Evolutionary conservation across 2,329 filamentous ascomycete species (phyloP).

Genomic region (Xylaria arbuscula): DNA sequence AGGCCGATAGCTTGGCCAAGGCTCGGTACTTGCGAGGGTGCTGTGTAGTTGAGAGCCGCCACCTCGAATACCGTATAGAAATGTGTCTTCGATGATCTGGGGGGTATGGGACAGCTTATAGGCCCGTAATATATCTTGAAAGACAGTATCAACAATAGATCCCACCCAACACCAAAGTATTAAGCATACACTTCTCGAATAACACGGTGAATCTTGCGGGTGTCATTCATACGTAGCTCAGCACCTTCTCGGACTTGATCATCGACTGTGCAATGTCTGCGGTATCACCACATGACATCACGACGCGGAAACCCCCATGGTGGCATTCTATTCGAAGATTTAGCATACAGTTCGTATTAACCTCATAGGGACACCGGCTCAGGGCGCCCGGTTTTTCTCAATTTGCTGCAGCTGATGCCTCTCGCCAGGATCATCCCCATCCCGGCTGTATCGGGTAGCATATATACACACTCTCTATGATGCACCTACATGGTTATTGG

Average conservation of each 20-base stretch:
- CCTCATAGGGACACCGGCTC: constrained; percentile 25
- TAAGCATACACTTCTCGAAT: neutral
- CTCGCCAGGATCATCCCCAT: constrained; percentile 32
- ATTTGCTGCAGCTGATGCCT: constrained; percentile 23
- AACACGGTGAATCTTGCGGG: neutral
- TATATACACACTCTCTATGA: constrained; percentile 41
- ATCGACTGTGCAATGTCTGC: constrained; percentile 11
- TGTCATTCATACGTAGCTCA: neutral
- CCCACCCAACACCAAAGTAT: neutral
- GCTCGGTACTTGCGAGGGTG: constrained; percentile 31
- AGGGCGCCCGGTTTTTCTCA: constrained; percentile 31
- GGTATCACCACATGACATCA: constrained; percentile 32
- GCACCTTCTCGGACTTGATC: neutral
- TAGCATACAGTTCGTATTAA: constrained; percentile 12
- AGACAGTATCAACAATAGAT: constrained; percentile 4
- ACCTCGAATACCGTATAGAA: neutral
- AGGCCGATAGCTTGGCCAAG: constrained; percentile 25
- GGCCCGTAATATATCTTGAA: constrained; percentile 1
- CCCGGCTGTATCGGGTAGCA: constrained; percentile 46
- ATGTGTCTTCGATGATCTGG: neutral
- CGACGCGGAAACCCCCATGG: constrained; percentile 3
- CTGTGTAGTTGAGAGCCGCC: constrained; percentile 20
- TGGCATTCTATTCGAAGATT: constrained; percentile 5
- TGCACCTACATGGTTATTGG: constrained; percentile 33
- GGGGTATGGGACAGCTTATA: neutral